phyloP scores from a whole-genome alignment of 805 yeast genomes.

The Maudiozyma barnettii region DNA sequence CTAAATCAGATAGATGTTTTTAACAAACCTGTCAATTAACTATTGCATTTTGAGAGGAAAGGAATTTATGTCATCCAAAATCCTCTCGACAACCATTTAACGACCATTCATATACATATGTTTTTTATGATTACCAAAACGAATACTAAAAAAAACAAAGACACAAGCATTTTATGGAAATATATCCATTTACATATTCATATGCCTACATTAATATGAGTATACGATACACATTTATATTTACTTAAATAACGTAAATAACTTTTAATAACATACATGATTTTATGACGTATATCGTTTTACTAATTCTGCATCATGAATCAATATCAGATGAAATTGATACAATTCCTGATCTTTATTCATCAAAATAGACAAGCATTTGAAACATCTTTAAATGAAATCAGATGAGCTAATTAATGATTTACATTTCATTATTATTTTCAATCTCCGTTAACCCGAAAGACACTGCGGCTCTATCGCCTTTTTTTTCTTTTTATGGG shows the following conservation, averaged over 20 bases:
- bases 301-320: too few species aligned
- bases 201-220: too few species aligned
- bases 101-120: too few species aligned
- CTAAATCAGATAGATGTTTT: slow-evolving; percentile 19
- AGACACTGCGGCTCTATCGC: neutral
- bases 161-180: neutral
- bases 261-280: neutral
- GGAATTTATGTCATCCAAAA: too few species aligned
- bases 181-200: too few species aligned
- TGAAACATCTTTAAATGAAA: too few species aligned
- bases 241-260: neutral
- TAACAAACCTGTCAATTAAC: slow-evolving; percentile 24
- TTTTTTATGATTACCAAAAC: neutral
- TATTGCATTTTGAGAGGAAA: neutral
- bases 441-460: neutral
- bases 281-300: neutral
- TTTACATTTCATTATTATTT: too few species aligned
- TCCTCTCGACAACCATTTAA: neutral
- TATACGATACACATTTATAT: neutral
- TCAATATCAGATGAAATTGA: too few species aligned
- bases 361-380: too few species aligned
- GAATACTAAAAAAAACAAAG: too few species aligned
- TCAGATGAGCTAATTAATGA: too few species aligned
- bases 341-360: too few species aligned
- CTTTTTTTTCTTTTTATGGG: neutral